Conservation (phyloP, 108 stramenopile species). For the Cyclostephanos invisitatus region DNA sequence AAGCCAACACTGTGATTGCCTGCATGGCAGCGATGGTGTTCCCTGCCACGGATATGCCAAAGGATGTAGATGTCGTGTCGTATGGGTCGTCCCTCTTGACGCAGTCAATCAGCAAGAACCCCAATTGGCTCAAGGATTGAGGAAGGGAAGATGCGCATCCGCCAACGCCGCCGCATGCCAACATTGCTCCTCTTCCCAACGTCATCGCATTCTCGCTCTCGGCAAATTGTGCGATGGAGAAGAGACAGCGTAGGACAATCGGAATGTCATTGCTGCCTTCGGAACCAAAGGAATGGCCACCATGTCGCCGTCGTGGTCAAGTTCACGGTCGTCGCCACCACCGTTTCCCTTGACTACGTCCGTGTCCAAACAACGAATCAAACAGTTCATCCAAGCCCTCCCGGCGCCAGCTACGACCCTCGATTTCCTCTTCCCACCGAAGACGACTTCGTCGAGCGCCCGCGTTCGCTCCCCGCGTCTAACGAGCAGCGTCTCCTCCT, state of each 20-base stretch:
- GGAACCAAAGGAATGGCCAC: neutral
- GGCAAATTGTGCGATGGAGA: conserved; percentile 43
- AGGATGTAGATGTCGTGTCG: neutral
- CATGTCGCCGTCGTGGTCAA: neutral
- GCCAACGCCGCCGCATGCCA: conserved; percentile 14
- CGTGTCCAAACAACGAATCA: conserved; percentile 32
- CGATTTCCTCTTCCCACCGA: neutral
- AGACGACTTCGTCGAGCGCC: neutral
- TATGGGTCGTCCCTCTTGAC: conserved; percentile 45
- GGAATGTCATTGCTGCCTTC: conserved; percentile 4
- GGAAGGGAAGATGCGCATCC: conserved; percentile 31
- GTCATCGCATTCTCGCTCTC: conserved; percentile 16
- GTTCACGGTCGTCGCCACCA: neutral
- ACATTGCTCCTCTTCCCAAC: conserved; percentile 13
- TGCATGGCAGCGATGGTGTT: conserved; percentile 5
- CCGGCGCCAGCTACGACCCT: conserved; percentile 9
- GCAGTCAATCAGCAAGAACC: conserved; percentile 49
- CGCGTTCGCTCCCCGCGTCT: conserved; percentile 16
- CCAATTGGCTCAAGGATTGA: conserved; percentile 42
- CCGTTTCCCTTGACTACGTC: neutral
- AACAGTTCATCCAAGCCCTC: conserved; percentile 48
- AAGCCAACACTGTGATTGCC: conserved; percentile 9
- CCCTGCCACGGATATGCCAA: too few relatives aligned
- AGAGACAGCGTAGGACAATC: conserved; percentile 29
- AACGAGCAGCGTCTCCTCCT: conserved; percentile 43